These are phyloP conservation scores for Kickxella alabastrina DNA, from an alignment of 192 early-diverging fungal genomes.

Conservation along the genomic window DNA sequence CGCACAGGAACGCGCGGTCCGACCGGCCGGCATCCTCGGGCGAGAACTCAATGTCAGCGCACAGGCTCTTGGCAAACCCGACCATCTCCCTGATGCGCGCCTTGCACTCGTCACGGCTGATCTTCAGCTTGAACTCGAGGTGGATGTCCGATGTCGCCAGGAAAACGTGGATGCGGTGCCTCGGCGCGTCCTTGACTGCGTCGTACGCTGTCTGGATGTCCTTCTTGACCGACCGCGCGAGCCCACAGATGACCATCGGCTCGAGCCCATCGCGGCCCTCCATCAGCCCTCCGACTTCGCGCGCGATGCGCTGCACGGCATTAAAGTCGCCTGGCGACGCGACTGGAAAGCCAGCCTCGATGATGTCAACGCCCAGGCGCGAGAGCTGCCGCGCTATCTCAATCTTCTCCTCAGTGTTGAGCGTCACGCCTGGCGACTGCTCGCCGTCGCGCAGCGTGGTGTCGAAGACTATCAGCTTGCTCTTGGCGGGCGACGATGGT, in stretches of 20 bases:
- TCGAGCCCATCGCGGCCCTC: conserved; percentile 70
- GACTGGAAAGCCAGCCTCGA: conserved; percentile 95
- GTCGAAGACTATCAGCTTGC: conserved; percentile 91
- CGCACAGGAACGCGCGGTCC: conserved; percentile 84
- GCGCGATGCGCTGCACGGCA: conserved; percentile 89
- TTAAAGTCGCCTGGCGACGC: conserved; percentile 94
- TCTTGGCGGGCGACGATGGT: conserved; percentile 38
- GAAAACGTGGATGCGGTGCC: conserved; percentile 89
- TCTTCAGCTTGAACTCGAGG: conserved; percentile 90
- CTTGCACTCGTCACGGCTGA: conserved; percentile 81
- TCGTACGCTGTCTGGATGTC: conserved; percentile 91
- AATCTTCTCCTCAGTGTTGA: conserved; percentile 89
- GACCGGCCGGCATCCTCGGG: conserved; percentile 92
- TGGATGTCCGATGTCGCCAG: conserved; percentile 97
- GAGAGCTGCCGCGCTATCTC: conserved; percentile 92
- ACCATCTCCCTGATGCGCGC: conserved; percentile 77
- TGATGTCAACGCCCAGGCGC: conserved; percentile 89
- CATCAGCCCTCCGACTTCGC: conserved; percentile 82
- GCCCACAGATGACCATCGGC: conserved; percentile 85
- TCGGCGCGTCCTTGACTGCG: conserved; percentile 81
- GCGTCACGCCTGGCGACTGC: conserved; percentile 95
- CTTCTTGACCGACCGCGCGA: conserved; percentile 77
- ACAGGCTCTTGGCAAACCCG: conserved; percentile 69
- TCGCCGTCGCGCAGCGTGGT: conserved; percentile 97
- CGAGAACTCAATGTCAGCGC: conserved; percentile 89